Conservation (phyloP, 345 rosid species). For the Mercurialis annua region DNA sequence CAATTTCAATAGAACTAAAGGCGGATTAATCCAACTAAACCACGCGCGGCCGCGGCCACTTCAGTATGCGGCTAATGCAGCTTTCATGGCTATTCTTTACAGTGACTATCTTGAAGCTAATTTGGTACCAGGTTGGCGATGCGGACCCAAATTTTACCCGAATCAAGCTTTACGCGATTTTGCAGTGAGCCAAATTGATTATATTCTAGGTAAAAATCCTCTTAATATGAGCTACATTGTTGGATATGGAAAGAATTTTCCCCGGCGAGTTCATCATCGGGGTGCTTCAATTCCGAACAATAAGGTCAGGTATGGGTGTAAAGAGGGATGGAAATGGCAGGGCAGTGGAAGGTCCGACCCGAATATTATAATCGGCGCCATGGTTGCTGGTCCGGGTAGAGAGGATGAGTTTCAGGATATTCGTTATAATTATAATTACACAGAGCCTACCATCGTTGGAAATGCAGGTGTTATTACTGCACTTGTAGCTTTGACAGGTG, state of each 20-base stretch:
- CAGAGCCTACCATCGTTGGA: conserved; percentile 24
- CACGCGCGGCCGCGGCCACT: conserved; percentile 21
- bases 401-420: conserved; percentile 19
- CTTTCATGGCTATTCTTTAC: conserved; percentile 23
- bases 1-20: conserved; percentile 13
- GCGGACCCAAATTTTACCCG: conserved; percentile 13
- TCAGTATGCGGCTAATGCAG: conserved; percentile 20
- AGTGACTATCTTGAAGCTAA: conserved; percentile 19
- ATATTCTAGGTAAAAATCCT: conserved; percentile 22
- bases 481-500: conserved; percentile 21
- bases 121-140: conserved; percentile 18
- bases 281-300: conserved; percentile 25
- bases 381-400: conserved; percentile 25
- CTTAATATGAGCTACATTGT: conserved; percentile 21
- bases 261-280: conserved; percentile 20
- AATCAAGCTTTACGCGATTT: conserved; percentile 16
- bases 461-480: conserved; percentile 27
- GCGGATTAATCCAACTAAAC: conserved; percentile 22
- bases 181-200: conserved; percentile 20
- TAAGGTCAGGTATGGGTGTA: conserved; percentile 17
- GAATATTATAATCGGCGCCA: conserved; percentile 19
- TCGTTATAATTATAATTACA: conserved; percentile 22
- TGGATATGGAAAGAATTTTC: conserved; percentile 16
- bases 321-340: conserved; percentile 22
- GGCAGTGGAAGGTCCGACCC: conserved; percentile 17